Evolutionary conservation across 345 rosid species (phyloP), one percentile per base, ranked within the genome.

Genomic region (Ceriops tagal): DNA sequence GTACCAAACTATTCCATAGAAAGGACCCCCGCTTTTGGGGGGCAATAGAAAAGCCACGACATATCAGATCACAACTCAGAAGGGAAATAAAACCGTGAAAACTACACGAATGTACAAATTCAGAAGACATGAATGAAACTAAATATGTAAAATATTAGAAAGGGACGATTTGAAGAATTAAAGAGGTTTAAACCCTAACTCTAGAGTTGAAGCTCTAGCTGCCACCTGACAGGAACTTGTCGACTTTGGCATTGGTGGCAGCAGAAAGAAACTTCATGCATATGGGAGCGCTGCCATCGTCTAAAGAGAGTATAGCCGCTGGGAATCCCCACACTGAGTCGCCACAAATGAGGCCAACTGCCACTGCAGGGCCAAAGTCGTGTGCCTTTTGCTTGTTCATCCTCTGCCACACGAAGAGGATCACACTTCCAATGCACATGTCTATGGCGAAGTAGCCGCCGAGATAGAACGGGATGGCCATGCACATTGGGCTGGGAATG

Each of bases 391-490:
- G 67, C 68, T 82, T 83, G 83, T 91, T 81, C 46, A 53, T 61
- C 69, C 73, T 68, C 74, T 82, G 79, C 98, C 96, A 93, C 11
- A 86, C 3, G 78, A 78, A 93, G 51, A 91, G 81, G 26, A 92
- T 80, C 84, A 92, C 74, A 70, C 97, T 93, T 30, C 97, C 98
- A 58, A 89, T 73, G 8, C 96, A 91, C 98, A 93, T 91, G 66
- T 93, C 98, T 47, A 91, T 84, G 16, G 92, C 88, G 58, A 93
- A 93, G 82, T 86, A 91, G 43, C 84, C 83, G 1, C 98, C 98
- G 1, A 91, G 83, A 75, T 90, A 93, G 81, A 93, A 90, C 0
- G 98, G 98, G n/a, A 90, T 93, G 11, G 97, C 98, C 90, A 91
- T 84, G 73, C 96, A 88, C 98, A 93, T 93, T 11, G 98, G 97